A percentile compares a stretch with the other conserved stretches of the same genome.
Conservation (phyloP, 2,329 filamentous ascomycete species). For the Penicillium sp. region DNA sequence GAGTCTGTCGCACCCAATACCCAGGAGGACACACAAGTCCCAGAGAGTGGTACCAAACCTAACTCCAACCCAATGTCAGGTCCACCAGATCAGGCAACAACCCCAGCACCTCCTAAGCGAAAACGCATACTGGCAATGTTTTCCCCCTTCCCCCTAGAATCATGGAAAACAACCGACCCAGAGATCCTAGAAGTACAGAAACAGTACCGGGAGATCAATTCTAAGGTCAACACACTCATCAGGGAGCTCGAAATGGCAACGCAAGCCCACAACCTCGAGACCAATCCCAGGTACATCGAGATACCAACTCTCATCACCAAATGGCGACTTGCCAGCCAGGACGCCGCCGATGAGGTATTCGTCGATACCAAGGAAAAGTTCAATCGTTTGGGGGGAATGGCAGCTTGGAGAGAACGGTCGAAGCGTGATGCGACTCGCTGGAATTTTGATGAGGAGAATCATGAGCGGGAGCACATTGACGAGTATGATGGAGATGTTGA, state of each 20-base stretch:
- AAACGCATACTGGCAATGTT: slow-evolving; percentile 6
- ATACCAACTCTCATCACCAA: slow-evolving; percentile 49
- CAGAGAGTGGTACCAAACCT: not conserved
- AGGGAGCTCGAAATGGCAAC: slow-evolving; percentile 43
- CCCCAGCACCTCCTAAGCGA: not conserved
- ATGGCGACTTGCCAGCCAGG: slow-evolving; percentile 54
- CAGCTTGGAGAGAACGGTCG: slow-evolving; percentile 46
- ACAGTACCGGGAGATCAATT: slow-evolving; percentile 28
- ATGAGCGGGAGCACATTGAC: slow-evolving; percentile 30
- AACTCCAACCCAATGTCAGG: not conserved
- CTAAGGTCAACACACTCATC: slow-evolving; percentile 26
- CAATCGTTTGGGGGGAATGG: slow-evolving; percentile 55
- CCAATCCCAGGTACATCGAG: slow-evolving; percentile 43
- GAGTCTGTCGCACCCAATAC: slow-evolving; percentile 1
- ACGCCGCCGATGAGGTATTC: slow-evolving; percentile 61
- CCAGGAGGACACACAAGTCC: not conserved
- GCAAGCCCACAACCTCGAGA: slow-evolving; percentile 48
- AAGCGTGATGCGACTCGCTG: slow-evolving; percentile 40
- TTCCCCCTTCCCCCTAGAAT: slow-evolving; percentile 8
- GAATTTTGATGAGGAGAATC: slow-evolving; percentile 29
- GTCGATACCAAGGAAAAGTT: slow-evolving; percentile 52
- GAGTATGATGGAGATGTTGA: slow-evolving; percentile 23
- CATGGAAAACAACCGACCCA: slow-evolving; percentile 16
- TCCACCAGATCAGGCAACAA: slow-evolving; percentile 2
- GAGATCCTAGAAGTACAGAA: slow-evolving; percentile 30